Percentiles rank a stretch among this genome's conserved stretches.
Conservation (phyloP, 2,329 filamentous ascomycete species). For the Ascochyta viciae-villosae region DNA sequence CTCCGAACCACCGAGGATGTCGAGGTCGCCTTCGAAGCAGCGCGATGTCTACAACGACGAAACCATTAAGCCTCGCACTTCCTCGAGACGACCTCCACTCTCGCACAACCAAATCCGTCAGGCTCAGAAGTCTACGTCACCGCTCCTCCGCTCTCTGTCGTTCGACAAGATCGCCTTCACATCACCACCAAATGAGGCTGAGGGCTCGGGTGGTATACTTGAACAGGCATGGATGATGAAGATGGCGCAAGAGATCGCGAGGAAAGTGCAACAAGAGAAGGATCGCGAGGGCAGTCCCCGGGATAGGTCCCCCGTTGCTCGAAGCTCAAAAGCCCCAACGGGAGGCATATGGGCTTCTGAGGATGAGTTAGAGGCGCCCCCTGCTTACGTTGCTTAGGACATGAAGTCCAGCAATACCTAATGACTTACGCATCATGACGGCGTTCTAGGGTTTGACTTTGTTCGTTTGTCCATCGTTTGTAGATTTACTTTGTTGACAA, state of each 20-base stretch:
- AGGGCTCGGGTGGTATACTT: constrained; percentile 61
- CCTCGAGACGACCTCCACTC: constrained; percentile 38
- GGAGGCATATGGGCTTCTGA: constrained; percentile 34
- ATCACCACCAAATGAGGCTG: constrained; percentile 35
- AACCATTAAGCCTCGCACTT: constrained; percentile 19
- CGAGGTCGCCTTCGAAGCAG: constrained; percentile 34
- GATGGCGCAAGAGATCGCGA: constrained; percentile 90
- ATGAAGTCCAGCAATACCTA: constrained; percentile 9
- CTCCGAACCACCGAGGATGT: constrained; percentile 31
- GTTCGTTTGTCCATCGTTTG: constrained; percentile 8
- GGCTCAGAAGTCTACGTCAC: constrained; percentile 44
- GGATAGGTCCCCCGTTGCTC: constrained; percentile 17
- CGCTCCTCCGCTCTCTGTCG: constrained; percentile 45
- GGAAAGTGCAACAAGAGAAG: constrained; percentile 88
- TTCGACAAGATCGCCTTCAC: constrained; percentile 20
- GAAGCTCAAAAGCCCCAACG: constrained; percentile 12
- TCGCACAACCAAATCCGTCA: constrained; percentile 40
- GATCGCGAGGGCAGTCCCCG: constrained; percentile 29
- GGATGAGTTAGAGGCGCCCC: constrained; percentile 41
- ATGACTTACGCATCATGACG: constrained; percentile 19
- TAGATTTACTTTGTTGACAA: constrained; percentile 7
- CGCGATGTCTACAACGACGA: constrained; percentile 15
- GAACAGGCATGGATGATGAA: constrained; percentile 90
- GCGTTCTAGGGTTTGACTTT: constrained; percentile 3
- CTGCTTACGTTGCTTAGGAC: constrained; percentile 43